phyloP scores from a whole-genome alignment of 208 protist species.

The Wallacemonas collosoma region DNA sequence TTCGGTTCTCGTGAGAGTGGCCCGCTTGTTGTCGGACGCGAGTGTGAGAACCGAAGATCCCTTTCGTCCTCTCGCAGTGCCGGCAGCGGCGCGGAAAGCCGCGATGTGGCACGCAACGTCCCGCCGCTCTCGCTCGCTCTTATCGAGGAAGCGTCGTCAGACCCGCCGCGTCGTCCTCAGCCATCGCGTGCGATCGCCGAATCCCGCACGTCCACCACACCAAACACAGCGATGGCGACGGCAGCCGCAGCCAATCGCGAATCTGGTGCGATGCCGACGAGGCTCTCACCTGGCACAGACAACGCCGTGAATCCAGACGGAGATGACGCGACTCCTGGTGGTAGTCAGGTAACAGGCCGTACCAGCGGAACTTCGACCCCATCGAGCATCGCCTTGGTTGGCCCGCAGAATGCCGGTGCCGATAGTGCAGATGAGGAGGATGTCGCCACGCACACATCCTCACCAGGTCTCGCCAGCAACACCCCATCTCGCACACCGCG shows the following conservation, averaged over 20 bases:
- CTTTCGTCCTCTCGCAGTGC: not conserved
- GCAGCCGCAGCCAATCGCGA: too few species aligned
- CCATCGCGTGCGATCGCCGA: not conserved
- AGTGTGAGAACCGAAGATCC: too few species aligned
- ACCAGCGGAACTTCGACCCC: conserved; percentile 7
- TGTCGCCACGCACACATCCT: not conserved
- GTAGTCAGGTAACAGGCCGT: not conserved
- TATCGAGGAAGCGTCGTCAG: not conserved
- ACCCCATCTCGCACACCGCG: conserved; percentile 5
- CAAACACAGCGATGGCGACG: conserved; percentile 1
- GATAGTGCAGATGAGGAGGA: not conserved
- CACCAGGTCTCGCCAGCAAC: not conserved
- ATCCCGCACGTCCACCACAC: not conserved
- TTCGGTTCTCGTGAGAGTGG: not conserved
- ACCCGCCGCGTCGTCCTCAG: too few species aligned
- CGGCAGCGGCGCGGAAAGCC: not conserved
- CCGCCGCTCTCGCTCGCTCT: conserved; percentile 5
- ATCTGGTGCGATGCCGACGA: too few species aligned
- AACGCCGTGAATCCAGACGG: too few species aligned
- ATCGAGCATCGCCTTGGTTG: not conserved
- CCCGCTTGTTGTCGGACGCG: too few species aligned
- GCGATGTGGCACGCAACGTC: not conserved
- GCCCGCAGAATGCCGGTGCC: not conserved
- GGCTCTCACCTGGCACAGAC: too few species aligned
- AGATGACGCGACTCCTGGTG: too few species aligned